Percentiles rank a stretch among this genome's conserved stretches.
Conservation (phyloP, 805 yeast species). For the Clavispora asparagi region DNA sequence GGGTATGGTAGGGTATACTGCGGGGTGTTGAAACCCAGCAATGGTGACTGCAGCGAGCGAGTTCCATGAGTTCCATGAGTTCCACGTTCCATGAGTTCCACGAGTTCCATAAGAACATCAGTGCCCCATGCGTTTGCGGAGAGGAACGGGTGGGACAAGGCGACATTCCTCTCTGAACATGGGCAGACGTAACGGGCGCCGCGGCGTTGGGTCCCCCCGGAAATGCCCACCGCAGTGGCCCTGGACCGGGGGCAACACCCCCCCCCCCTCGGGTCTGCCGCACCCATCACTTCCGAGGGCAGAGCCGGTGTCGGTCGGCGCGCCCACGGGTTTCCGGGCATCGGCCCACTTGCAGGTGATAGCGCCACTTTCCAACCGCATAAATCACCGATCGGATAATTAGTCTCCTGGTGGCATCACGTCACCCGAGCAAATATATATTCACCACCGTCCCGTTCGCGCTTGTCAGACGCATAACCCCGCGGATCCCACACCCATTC, state of each 20-base stretch:
- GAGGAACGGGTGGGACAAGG: too few species aligned
- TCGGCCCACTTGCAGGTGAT: background rate
- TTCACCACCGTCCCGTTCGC: background rate
- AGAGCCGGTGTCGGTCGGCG: background rate
- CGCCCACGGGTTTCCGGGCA: background rate
- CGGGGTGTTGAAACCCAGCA: too few species aligned
- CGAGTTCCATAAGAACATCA: too few species aligned
- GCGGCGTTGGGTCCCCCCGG: background rate
- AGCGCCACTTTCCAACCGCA: constrained; percentile 1
- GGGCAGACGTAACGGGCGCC: too few species aligned
- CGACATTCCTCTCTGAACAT: too few species aligned
- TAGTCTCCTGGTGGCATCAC: background rate
- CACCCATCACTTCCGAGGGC: background rate
- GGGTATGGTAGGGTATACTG: background rate
- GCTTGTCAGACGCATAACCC: background rate
- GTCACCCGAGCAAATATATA: background rate
- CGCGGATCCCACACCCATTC: background rate
- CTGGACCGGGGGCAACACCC: too few species aligned
- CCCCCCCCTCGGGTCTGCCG: too few species aligned
- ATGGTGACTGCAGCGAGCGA: too few species aligned
- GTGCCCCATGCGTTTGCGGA: too few species aligned
- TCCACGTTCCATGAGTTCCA: too few species aligned
- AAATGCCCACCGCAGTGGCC: too few species aligned
- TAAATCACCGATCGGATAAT: background rate
- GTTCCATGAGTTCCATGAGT: too few species aligned